Evolutionary conservation across 192 early-diverging fungal genomes (phyloP).

Genomic region (Mortierella claussenii): DNA sequence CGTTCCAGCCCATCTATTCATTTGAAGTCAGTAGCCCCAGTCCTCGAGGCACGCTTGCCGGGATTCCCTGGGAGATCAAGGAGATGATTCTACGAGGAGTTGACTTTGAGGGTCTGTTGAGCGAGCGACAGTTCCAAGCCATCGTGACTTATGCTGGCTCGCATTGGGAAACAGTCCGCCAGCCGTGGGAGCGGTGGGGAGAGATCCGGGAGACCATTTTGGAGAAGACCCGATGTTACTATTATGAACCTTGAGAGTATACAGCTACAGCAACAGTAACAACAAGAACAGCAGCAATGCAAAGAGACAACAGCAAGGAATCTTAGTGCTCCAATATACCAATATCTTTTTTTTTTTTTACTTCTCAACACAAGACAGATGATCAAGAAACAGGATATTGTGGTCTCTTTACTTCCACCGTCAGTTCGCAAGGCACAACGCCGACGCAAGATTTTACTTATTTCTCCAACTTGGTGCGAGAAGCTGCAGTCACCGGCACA

Average conservation of each 20-base stretch:
- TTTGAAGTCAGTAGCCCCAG: background rate
- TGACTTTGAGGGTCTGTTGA: slow-evolving; percentile 30
- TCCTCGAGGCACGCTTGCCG: slow-evolving; percentile 23
- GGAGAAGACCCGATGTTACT: slow-evolving; percentile 38
- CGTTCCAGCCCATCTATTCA: background rate
- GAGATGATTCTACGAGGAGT: slow-evolving; percentile 41
- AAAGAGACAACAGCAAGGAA: background rate
- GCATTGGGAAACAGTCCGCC: slow-evolving; percentile 26
- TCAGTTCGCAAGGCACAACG: no score
- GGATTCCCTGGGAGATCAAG: slow-evolving; percentile 44
- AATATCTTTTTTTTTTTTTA: background rate
- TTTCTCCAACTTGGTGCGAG: background rate
- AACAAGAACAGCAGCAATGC: background rate
- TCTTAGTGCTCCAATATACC: background rate
- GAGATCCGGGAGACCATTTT: slow-evolving; percentile 39
- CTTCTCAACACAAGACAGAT: background rate
- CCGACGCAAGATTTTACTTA: background rate
- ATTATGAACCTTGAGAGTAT: slow-evolving; percentile 29
- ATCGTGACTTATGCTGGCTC: slow-evolving; percentile 25
- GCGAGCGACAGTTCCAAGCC: slow-evolving; percentile 43
- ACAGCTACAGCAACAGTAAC: background rate
- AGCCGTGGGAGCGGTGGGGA: slow-evolving; percentile 49
- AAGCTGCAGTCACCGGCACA: no score
- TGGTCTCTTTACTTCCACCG: no score
- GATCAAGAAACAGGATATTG: no score